phyloP scores from a whole-genome alignment of 2,329 filamentous ascomycete species.

The Talaromyces sp. region DNA sequence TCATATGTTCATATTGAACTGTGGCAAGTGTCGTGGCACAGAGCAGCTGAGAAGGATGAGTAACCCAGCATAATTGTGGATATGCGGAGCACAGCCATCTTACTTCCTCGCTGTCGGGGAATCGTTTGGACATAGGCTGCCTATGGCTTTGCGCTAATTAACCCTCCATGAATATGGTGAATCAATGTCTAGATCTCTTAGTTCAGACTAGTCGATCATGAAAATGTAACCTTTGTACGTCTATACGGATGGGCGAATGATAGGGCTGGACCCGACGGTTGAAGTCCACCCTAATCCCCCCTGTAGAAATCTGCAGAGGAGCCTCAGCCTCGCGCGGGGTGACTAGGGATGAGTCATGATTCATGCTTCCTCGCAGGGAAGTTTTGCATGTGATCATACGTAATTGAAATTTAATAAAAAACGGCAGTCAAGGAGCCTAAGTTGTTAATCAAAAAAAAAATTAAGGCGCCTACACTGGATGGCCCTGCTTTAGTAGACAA shows the following conservation, averaged over 20 bases:
- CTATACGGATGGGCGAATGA: not conserved
- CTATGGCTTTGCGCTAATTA: not conserved
- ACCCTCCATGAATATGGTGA: no score
- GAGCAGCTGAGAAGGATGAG: not conserved
- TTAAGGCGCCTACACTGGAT: no score
- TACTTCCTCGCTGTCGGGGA: not conserved
- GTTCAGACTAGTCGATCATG: not conserved
- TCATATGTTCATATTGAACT: not conserved
- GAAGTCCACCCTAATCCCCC: not conserved
- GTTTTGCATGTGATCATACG: not conserved
- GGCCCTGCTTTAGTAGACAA: no score
- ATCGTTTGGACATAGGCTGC: not conserved
- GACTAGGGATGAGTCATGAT: not conserved
- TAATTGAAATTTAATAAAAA: no score
- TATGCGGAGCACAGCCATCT: not conserved
- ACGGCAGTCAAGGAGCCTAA: no score
- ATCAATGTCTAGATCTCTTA: not conserved
- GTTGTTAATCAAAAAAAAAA: no score
- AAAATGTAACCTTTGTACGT: not conserved
- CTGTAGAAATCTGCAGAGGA: not conserved
- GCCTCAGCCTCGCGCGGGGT: not conserved
- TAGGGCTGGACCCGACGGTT: not conserved
- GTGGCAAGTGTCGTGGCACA: slow-evolving; percentile 1
- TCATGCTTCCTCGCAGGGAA: not conserved
- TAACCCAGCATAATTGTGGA: not conserved